Evolutionary conservation across 1,284 basidiomycete genomes (phyloP), one percentile per base, ranked within the genome.

Genomic region (Exsudoporus floridanus): DNA sequence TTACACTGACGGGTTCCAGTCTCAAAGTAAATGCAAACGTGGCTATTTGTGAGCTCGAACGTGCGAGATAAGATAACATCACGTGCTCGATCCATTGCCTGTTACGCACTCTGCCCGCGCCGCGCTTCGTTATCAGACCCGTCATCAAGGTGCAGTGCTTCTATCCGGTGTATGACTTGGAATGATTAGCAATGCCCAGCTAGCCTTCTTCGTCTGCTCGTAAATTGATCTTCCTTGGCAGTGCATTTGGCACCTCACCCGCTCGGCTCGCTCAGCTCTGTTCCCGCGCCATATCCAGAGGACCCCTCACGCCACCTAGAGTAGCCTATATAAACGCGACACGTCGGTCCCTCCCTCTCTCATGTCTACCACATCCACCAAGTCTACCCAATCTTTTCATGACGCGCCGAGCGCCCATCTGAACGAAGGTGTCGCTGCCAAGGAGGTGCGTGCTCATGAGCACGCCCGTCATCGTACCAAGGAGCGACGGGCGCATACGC

Each of bases 381-480:
- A 56, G 41, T 46, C 68, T 19, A 61, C 55, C 31, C 40, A 37
- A 37, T 34, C 55, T 33, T 31, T 49, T 43, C 47, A 70, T 65
- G 68, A 66, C 31, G 38, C 53, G 18, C 43, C 41, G 36, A 46
- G 31, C 41, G 40, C 53, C 42, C 52, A 54, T 36, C 30, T 66
- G 43, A 62, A 57, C 41, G 60, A 58, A 48, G 53, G 49, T 18
- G 12, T 40, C 5, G 43, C 7, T 33, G 38, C 52, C 34, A 68
- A 68, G 35, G 66, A 71, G 41, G 61, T 61, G 35, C 66, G 66
- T 18, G 70, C 66, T 18, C 59, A 53, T 12, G 70, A 70, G 50
- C 69, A 65, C 28, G 66, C 68, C 3, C 70, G 70, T 48, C 70
- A 69, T 34, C 66, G 59, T 19, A 57, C 51, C 48, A 70, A 65